A percentile compares a stretch with the other conserved stretches of the same genome.
Evolutionary conservation across 2,329 filamentous ascomycete species (phyloP).

Genomic region (Coniochaeta sp.): DNA sequence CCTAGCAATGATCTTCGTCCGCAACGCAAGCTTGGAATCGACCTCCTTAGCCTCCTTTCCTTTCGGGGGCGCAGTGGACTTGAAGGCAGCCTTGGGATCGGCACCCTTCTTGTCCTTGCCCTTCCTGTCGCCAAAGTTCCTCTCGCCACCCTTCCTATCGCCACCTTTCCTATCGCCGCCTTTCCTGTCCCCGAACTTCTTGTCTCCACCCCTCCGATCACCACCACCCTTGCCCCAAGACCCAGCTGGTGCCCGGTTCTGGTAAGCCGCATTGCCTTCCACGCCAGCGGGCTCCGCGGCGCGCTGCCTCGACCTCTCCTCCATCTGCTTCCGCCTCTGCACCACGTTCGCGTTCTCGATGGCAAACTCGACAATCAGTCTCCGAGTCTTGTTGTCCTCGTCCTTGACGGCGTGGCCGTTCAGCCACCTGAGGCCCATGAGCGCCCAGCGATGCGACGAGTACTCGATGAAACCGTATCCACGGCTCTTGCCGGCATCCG

Average conservation of each 20-base stretch:
- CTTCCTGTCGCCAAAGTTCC: slow-evolving; percentile 5
- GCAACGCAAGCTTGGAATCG: slow-evolving; percentile 31
- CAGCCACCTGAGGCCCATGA: slow-evolving; percentile 91
- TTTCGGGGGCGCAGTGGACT: slow-evolving; percentile 17
- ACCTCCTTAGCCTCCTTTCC: slow-evolving; percentile 27
- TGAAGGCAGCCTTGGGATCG: slow-evolving; percentile 19
- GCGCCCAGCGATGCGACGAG: slow-evolving; percentile 81
- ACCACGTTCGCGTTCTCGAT: slow-evolving; percentile 98
- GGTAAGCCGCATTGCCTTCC: slow-evolving; percentile 9
- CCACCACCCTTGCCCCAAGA: slow-evolving; percentile 10
- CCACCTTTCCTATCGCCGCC: slow-evolving; percentile 23
- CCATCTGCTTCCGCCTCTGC: slow-evolving; percentile 62
- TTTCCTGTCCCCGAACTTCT: slow-evolving; percentile 5
- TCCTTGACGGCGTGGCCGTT: slow-evolving; percentile 66
- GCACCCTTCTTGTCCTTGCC: slow-evolving; percentile 9
- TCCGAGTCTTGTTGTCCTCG: slow-evolving; percentile 69
- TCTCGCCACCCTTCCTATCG: slow-evolving; percentile 15
- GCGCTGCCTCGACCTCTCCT: slow-evolving; percentile 30
- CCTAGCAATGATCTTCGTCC: slow-evolving; percentile 75
- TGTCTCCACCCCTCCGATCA: slow-evolving; percentile 2
- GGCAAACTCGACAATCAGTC: slow-evolving; percentile 91
- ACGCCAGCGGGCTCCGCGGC: background rate
- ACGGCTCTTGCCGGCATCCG: slow-evolving; percentile 73
- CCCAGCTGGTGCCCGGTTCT: background rate
- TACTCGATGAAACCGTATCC: slow-evolving; percentile 99